phyloP scores from a whole-genome alignment of 768 basidiomycete species.

The Galerina marginata region DNA sequence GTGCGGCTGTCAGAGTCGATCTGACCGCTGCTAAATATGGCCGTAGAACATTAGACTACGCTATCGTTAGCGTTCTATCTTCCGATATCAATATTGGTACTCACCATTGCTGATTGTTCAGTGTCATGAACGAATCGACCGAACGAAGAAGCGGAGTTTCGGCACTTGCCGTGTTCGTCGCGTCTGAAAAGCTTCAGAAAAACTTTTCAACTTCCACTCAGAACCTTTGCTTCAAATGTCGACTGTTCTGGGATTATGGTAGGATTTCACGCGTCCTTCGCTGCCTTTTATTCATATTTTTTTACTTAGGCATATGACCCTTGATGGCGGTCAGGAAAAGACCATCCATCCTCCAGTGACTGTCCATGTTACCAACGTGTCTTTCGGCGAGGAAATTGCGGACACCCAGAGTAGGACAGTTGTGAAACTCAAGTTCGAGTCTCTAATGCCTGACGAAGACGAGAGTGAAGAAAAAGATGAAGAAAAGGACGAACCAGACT shows the following conservation, averaged over 20 bases:
- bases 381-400: conserved; percentile 74
- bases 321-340: conserved; percentile 63
- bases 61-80: background rate
- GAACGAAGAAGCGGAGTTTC: conserved; percentile 51
- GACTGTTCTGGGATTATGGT: conserved; percentile 73
- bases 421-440: conserved; percentile 67
- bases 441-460: conserved; percentile 41
- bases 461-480: conserved; percentile 53
- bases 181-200: conserved; percentile 20
- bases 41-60: conserved; percentile 90
- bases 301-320: conserved; percentile 59
- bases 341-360: conserved; percentile 66
- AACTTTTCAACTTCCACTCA: conserved; percentile 22
- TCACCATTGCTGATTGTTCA: conserved; percentile 50
- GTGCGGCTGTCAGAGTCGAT: conserved; percentile 94
- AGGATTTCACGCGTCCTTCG: conserved; percentile 36
- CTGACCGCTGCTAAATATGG: conserved; percentile 97
- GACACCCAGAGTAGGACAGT: conserved; percentile 64
- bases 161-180: conserved; percentile 26
- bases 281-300: conserved; percentile 9
- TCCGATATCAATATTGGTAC: conserved; percentile 21
- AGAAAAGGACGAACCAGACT: conserved; percentile 36
- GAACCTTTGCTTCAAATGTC: conserved; percentile 47
- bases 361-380: conserved; percentile 81
- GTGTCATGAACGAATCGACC: background rate